phyloP scores from a whole-genome alignment of 108 stramenopile genomes.

The Thalassiosira profunda region DNA sequence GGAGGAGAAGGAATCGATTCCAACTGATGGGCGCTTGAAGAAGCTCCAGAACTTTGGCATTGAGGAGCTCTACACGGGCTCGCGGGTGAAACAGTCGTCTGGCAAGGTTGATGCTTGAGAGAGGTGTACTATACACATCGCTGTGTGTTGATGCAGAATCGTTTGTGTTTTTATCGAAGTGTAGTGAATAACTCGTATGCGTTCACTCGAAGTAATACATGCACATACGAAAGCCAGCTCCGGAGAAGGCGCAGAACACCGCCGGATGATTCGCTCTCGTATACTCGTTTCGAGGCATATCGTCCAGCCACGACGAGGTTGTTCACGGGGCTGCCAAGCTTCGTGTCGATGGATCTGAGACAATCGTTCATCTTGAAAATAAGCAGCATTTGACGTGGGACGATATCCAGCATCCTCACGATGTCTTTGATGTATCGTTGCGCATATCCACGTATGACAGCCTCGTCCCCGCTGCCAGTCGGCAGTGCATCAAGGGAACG shows the following conservation, averaged over 20 bases:
- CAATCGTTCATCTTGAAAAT: conserved; percentile 97
- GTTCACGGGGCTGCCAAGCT: conserved; percentile 84
- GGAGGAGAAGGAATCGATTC: conserved; percentile 2
- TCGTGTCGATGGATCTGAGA: conserved; percentile 91
- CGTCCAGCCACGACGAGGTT: conserved; percentile 79
- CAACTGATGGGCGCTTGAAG: conserved; percentile 22
- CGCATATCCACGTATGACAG: conserved; percentile 92
- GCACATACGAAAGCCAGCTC: conserved; percentile 62
- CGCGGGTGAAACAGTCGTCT: neutral
- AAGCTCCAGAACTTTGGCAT: conserved; percentile 14
- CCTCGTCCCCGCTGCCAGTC: conserved; percentile 72
- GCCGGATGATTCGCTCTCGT: conserved; percentile 34
- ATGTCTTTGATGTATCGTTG: conserved; percentile 91
- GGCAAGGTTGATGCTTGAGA: neutral
- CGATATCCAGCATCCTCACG: conserved; percentile 72
- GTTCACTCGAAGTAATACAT: conserved; percentile 64
- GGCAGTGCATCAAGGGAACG: conserved; percentile 36
- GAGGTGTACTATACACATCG: conserved; percentile 2
- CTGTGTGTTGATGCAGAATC: neutral
- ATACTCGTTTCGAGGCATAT: conserved; percentile 75
- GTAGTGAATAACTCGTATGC: conserved; percentile 33
- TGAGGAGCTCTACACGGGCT: conserved; percentile 31
- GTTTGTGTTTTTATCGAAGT: neutral
- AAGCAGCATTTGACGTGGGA: conserved; percentile 93
- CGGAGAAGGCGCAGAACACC: conserved; percentile 20